Conservation (phyloP, 169 alveolate species). For the Eimeria brunetti region DNA sequence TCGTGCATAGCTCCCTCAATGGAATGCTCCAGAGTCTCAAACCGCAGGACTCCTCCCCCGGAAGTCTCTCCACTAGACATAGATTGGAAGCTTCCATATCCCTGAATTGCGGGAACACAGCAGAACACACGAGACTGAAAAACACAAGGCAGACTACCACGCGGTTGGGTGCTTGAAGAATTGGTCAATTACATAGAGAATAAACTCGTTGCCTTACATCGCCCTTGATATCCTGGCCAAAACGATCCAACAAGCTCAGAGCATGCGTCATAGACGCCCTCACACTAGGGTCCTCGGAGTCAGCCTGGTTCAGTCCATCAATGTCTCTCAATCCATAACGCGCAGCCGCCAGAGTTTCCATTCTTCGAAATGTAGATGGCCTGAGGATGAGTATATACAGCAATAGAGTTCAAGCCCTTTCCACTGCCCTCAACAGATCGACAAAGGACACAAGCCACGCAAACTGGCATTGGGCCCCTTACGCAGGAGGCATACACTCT, state of each 20-base stretch:
- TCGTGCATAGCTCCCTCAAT: slow-evolving; percentile 77
- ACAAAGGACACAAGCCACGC: background rate
- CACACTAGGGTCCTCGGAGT: slow-evolving; percentile 52
- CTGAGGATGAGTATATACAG: background rate
- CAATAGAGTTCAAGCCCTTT: background rate
- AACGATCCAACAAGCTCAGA: slow-evolving; percentile 59
- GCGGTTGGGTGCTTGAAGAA: background rate
- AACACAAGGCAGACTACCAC: background rate
- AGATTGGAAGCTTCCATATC: slow-evolving; percentile 28
- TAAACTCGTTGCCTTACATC: slow-evolving; percentile 25
- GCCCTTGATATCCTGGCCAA: slow-evolving; percentile 58
- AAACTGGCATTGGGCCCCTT: background rate
- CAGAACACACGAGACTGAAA: background rate
- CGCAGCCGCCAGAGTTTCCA: slow-evolving; percentile 79
- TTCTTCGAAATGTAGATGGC: slow-evolving; percentile 66
- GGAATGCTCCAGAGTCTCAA: slow-evolving; percentile 76
- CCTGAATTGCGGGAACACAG: background rate
- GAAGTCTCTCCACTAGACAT: slow-evolving; percentile 34
- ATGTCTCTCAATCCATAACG: slow-evolving; percentile 55
- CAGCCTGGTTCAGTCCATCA: slow-evolving; percentile 68
- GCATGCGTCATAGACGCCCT: slow-evolving; percentile 66
- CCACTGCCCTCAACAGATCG: background rate
- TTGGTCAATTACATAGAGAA: background rate
- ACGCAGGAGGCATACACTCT: background rate
- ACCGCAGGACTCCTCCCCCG: slow-evolving; percentile 24